These are phyloP conservation scores for Hibiscus syriacus DNA, from an alignment of 345 rosid genomes.

Conservation along the genomic window DNA sequence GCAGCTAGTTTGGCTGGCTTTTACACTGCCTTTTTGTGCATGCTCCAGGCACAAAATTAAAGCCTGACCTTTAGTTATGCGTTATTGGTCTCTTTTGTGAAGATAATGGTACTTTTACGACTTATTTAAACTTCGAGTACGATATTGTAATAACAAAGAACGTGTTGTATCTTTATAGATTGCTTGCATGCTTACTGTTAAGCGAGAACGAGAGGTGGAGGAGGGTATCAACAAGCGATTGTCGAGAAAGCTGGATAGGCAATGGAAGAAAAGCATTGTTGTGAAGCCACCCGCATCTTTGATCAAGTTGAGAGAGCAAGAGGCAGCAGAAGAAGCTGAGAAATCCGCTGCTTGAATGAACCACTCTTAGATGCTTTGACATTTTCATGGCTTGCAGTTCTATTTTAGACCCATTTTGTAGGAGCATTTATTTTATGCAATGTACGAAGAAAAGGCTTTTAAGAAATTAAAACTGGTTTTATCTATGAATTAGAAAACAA, in stretches of 20 bases:
- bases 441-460: too few species aligned
- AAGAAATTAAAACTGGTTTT: too few species aligned
- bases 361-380: background rate
- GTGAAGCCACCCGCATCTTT: conserved; percentile 80
- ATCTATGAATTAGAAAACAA: too few species aligned
- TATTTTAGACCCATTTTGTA: too few species aligned
- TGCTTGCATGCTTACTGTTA: conserved; percentile 79
- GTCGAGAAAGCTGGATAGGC: conserved; percentile 78
- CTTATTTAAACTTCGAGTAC: background rate
- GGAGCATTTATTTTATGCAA: too few species aligned
- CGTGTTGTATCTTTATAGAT: conserved; percentile 34
- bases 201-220: conserved; percentile 80
- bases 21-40: background rate
- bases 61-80: too few species aligned
- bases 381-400: background rate
- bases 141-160: background rate
- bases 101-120: background rate
- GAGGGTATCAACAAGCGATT: conserved; percentile 80
- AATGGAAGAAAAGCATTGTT: conserved; percentile 88
- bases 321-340: conserved; percentile 76
- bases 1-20: background rate
- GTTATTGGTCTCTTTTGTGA: too few species aligned
- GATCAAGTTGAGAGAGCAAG: conserved; percentile 65
- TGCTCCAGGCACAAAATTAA: background rate
- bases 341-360: conserved; percentile 43